A percentile compares a stretch with the other conserved stretches of the same genome.
phyloP scores from a whole-genome alignment of 2,329 filamentous ascomycete genomes.

The Colletotrichum tamarilloi region DNA sequence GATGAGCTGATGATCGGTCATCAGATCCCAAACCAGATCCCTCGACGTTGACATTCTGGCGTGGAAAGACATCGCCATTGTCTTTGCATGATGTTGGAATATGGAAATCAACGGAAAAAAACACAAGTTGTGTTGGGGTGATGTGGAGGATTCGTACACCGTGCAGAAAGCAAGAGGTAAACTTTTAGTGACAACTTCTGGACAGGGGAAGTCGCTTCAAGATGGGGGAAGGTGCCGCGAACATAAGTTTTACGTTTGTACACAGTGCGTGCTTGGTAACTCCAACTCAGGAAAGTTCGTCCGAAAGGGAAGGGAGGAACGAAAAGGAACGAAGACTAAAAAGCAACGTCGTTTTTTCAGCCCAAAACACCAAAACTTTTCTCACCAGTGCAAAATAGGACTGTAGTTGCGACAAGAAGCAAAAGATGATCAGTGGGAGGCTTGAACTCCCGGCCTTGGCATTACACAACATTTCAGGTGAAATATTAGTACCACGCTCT shows the following conservation, averaged over 20 bases:
- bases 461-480: conserved; percentile 21
- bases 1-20: neutral
- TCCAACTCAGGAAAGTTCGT: too few species aligned
- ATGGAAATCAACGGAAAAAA: neutral
- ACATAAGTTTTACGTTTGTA: too few species aligned
- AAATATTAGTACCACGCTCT: conserved; percentile 36
- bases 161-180: too few species aligned
- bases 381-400: too few species aligned
- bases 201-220: too few species aligned
- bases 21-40: neutral
- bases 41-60: neutral
- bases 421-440: conserved; percentile 33
- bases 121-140: neutral
- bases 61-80: neutral
- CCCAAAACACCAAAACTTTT: neutral
- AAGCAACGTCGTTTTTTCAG: too few species aligned
- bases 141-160: neutral
- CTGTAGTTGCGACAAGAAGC: neutral
- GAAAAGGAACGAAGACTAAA: too few species aligned
- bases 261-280: too few species aligned
- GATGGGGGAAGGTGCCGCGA: too few species aligned
- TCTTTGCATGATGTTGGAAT: neutral
- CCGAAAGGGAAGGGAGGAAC: too few species aligned
- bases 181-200: too few species aligned
- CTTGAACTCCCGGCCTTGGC: conserved; percentile 36